Evolutionary conservation across 78 protist species (phyloP), one percentile per base, ranked within the genome.

Genomic region (Guillardia theta): DNA sequence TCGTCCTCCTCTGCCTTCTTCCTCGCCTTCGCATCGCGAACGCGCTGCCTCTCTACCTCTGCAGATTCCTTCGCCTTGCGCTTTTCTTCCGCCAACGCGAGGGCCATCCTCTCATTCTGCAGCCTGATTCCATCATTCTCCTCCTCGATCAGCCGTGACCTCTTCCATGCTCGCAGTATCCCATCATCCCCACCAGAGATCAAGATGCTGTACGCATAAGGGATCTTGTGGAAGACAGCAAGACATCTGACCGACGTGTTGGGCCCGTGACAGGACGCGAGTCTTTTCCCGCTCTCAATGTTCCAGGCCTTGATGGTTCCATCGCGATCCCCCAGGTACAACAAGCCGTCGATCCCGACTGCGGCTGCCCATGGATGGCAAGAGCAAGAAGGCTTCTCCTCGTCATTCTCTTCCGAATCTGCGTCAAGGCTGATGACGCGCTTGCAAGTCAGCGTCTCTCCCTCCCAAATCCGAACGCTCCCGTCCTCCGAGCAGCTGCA

Each of bases 1-100:
- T 78, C 90, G 48, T 78, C 39, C 48, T 78, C 48, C 90, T 78
- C 9, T n/a, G 18, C 90, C 33, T 43, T 37, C 24, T 10, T 18
- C 19, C 50, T 0, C 18, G 1, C 41, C 15, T 8, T 10, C 48
- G 19, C 45, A n/a, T 78, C 48, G 15, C 48, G 0, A 22, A 44
- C 53, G 44, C 90, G 90, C 48, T 78, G 90, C 50, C 90, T 0
- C 48, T 78, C 90, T 36, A 78, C 8, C 33, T 78, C 90, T 22
- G 44, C 24, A 18, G 44, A n/a, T 30, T 70, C 83, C 41, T 33
- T 33, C 83, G 83, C 83, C 41, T 24, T 4, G 21, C 41, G n/a
- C 53, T 43, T 37, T 8, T 46, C 45, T n/a, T 36, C 43, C 48
- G 45, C 50, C 90, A 44, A 45, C 90, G 10, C 90, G 43, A 24